These are phyloP conservation scores for Arachis stenosperma DNA, from an alignment of 306 rosid species.

Conservation along the genomic window DNA sequence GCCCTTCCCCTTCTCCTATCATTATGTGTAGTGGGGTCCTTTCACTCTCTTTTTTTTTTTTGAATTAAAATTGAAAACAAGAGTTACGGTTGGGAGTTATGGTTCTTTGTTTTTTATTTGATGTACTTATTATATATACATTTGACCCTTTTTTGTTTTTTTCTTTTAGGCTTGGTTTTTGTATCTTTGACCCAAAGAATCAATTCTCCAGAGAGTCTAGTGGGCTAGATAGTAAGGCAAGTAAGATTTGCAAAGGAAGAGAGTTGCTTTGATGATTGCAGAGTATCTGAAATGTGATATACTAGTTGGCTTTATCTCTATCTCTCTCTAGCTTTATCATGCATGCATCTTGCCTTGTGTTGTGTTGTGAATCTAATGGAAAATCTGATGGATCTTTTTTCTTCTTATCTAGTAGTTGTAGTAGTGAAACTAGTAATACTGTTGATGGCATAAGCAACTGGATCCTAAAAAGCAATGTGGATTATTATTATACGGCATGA, in stretches of 20 bases:
- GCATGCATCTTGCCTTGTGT: no score
- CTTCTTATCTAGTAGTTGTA: background rate
- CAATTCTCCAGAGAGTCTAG: background rate
- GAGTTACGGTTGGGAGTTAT: background rate
- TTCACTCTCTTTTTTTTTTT: background rate
- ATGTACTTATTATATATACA: background rate
- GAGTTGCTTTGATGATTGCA: slow-evolving; percentile 41
- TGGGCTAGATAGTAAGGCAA: slow-evolving; percentile 1
- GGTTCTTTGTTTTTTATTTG: background rate
- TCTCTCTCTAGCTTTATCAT: slow-evolving; percentile 29
- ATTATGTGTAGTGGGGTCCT: slow-evolving; percentile 21
- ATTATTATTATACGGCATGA: slow-evolving; percentile 47
- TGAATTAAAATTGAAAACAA: background rate
- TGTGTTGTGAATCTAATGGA: slow-evolving; percentile 23
- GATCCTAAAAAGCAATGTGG: slow-evolving; percentile 35
- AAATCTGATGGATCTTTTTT: slow-evolving; percentile 31
- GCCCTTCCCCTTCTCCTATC: no score
- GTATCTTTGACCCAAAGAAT: slow-evolving; percentile 51
- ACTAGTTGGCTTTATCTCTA: slow-evolving; percentile 15
- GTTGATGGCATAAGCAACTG: slow-evolving; percentile 24
- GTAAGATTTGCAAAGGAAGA: slow-evolving; percentile 37
- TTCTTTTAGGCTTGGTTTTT: slow-evolving; percentile 33
- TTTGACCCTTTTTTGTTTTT: slow-evolving; percentile 6
- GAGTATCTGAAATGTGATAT: slow-evolving; percentile 22
- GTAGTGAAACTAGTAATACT: background rate